Evolutionary conservation across 148 eudicot species (phyloP).

Genomic region (Tetragonia tetragonoides): DNA sequence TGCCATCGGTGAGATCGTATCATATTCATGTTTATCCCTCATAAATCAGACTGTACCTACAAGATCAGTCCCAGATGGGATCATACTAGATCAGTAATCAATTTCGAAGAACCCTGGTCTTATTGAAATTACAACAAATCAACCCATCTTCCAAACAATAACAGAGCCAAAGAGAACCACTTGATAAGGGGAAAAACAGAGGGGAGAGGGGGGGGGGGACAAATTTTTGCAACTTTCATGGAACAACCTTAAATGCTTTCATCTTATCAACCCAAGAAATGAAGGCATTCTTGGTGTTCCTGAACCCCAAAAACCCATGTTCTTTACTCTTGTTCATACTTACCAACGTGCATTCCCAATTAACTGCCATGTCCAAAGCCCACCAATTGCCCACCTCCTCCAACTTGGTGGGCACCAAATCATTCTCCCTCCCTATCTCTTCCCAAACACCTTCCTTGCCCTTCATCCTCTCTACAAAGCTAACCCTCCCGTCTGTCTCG

Average conservation of each 20-base stretch:
- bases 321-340: slow-evolving; percentile 54
- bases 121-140: too few relatives aligned
- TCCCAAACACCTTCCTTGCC: slow-evolving; percentile 42
- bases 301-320: slow-evolving; percentile 45
- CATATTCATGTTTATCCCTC: too few relatives aligned
- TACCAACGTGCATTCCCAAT: slow-evolving; percentile 21
- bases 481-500: slow-evolving; percentile 19
- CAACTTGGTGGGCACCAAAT: slow-evolving; percentile 30
- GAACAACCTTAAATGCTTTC: slow-evolving; percentile 42
- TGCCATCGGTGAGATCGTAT: too few relatives aligned
- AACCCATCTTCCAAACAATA: too few relatives aligned
- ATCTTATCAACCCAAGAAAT: slow-evolving; percentile 44
- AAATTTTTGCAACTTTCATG: slow-evolving; percentile 12
- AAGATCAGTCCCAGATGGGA: too few relatives aligned
- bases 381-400: slow-evolving; percentile 45
- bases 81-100: too few relatives aligned
- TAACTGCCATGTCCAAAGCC: slow-evolving; percentile 24
- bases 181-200: too few relatives aligned
- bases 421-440: slow-evolving; percentile 37
- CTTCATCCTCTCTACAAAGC: slow-evolving; percentile 38
- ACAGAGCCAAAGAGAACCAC: too few relatives aligned
- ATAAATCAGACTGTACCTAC: too few relatives aligned
- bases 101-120: too few relatives aligned
- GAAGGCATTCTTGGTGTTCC: slow-evolving; percentile 39
- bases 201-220: too few relatives aligned